These are phyloP conservation scores for Microbotryum violaceum DNA, from an alignment of 1,284 basidiomycete genomes.

Conservation along the genomic window DNA sequence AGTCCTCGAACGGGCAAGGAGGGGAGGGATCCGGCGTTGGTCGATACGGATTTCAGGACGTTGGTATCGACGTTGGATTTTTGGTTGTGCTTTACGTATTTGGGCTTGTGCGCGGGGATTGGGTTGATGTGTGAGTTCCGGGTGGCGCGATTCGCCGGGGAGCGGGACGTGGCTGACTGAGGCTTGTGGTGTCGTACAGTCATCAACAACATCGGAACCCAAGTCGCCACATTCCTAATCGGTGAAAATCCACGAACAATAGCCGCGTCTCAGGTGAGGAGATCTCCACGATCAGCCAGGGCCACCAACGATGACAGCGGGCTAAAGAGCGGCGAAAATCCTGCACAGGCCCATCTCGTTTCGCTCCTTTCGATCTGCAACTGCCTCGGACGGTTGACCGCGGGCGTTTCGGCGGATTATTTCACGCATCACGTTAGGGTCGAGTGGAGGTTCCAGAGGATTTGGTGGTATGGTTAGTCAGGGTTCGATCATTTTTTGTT, in stretches of 20 bases:
- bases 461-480: slow-evolving; percentile 18
- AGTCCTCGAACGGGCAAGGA: slow-evolving; percentile 8
- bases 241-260: not conserved
- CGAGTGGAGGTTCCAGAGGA: slow-evolving; percentile 10
- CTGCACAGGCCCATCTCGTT: slow-evolving; percentile 14
- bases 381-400: slow-evolving; percentile 11
- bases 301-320: no score
- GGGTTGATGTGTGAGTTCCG: slow-evolving; percentile 17
- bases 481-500: not conserved
- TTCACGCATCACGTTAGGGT: slow-evolving; percentile 11
- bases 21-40: slow-evolving; percentile 6
- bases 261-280: not conserved
- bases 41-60: slow-evolving; percentile 12
- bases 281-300: no score
- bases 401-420: slow-evolving; percentile 14
- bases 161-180: no score
- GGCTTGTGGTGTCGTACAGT: not conserved
- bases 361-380: slow-evolving; percentile 20
- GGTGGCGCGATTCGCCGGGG: not conserved
- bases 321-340: not conserved
- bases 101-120: slow-evolving; percentile 17
- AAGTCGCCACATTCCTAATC: slow-evolving; percentile 10
- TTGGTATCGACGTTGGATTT: slow-evolving; percentile 18
- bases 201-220: slow-evolving; percentile 26
- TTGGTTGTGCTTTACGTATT: slow-evolving; percentile 5